Evolutionary conservation across 179 eudicot species (phyloP), one percentile per base, ranked within the genome.

Genomic region (Silene coronaria): DNA sequence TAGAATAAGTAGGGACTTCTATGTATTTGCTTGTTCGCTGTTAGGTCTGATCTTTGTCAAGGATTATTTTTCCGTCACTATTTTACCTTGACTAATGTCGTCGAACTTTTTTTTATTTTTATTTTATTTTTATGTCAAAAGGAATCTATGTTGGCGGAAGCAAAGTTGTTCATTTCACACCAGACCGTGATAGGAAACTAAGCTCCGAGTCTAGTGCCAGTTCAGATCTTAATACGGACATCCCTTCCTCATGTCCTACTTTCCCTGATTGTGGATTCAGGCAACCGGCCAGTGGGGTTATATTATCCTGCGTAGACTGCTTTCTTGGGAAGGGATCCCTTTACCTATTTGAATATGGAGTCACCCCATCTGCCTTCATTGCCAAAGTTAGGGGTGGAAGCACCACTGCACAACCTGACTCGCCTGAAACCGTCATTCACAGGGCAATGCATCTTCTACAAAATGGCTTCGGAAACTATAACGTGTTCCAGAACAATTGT

Each of bases 191-290:
- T 51, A 26, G 48, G 13, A 76, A 70, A 42, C 59, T 64, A 67
- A 84, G 63, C 72, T 70, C 73, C 7, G 85, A 83, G 26, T 27
- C 78, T 75, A 71, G 87, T 74, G 27, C 79, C 22, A 74, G 72
- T 72, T 80, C 90, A 27, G 83, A 85, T 30, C 26, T 14, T n/a
- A 34, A 36, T 28, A 21, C 45, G 36, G 61, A 57, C 71, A 67
- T 76, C 42, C 67, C 83, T 13, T 84, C 89, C 13, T 78, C 92
- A 21, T 96, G 98, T 82, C 86, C 84, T 11, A 96, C 86, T 0
- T 89, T 86, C 72, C 98, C 99, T 23, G 98, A 96, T 82, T 96
- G 99, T 76, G 99, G 99, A 65, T 96, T 96, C 78, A 86, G 90
- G 67, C 96, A 85, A 79, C 91, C 97, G 3, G 53, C 85, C 24